Percentiles rank a stretch among this genome's conserved stretches.
Conservation (phyloP, 148 eudicot species). For the Euryodendron excelsum region DNA sequence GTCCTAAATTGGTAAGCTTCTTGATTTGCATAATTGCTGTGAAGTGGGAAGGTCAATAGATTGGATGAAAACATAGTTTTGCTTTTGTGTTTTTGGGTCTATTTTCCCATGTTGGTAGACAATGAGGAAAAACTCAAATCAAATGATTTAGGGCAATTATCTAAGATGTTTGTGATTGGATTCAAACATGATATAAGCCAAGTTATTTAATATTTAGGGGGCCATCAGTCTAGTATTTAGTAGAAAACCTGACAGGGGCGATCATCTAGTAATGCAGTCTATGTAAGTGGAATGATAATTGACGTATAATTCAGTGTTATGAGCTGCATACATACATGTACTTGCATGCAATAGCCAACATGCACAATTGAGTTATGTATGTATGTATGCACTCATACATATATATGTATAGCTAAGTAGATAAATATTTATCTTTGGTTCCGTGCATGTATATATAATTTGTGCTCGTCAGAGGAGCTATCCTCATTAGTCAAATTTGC, state of each 20-base stretch:
- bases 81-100: not conserved
- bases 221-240: not conserved
- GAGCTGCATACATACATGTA: too few relatives aligned
- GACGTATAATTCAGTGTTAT: too few relatives aligned
- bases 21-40: not conserved
- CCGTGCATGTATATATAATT: too few relatives aligned
- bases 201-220: not conserved
- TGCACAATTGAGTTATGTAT: too few relatives aligned
- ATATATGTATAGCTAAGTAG: too few relatives aligned
- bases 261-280: not conserved
- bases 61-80: not conserved
- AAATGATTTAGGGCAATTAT: not conserved
- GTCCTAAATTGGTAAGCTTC: slow-evolving; percentile 77
- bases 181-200: not conserved
- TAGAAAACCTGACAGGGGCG: not conserved
- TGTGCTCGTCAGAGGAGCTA: too few relatives aligned
- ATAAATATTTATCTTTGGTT: too few relatives aligned
- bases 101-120: not conserved
- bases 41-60: not conserved
- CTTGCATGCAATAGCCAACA: too few relatives aligned
- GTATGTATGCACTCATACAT: too few relatives aligned
- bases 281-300: not conserved
- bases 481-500: too few relatives aligned
- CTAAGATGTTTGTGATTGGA: not conserved
- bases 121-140: not conserved